Evolutionary conservation across 2,329 filamentous ascomycete genomes (phyloP).

Genomic region (Fusarium albosuccineum): DNA sequence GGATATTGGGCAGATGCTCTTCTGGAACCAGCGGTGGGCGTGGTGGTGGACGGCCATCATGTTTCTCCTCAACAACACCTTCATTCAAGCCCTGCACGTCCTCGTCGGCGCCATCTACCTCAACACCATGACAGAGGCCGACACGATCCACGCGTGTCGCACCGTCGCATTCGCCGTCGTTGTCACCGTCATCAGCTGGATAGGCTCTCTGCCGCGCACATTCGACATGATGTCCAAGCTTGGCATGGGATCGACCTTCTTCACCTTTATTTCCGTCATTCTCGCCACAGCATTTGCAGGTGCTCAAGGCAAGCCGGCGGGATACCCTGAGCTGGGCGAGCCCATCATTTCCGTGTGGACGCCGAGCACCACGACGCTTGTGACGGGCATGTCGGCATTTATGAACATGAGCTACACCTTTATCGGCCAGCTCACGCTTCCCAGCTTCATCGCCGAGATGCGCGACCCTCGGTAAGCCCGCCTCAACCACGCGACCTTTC

Average conservation of each 20-base stretch:
- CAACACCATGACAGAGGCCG: conserved; percentile 83
- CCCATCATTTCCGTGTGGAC: conserved; percentile 78
- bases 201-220: conserved; percentile 86
- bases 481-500: rapidly evolving
- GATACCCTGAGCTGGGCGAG: conserved; percentile 70
- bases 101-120: conserved; percentile 87
- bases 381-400: conserved; percentile 86
- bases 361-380: conserved; percentile 78
- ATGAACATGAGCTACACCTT: conserved; percentile 97
- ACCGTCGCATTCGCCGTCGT: conserved; percentile 84
- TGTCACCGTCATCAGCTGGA: conserved; percentile 78
- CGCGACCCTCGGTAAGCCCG: conserved; percentile 64
- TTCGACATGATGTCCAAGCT: conserved; percentile 84
- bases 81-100: conserved; percentile 85
- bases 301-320: conserved; percentile 78
- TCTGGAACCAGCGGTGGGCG: conserved; percentile 82
- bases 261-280: conserved; percentile 89
- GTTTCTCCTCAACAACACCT: conserved; percentile 94
- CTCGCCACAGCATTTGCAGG: conserved; percentile 86
- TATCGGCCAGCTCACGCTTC: conserved; percentile 93
- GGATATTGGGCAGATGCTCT: conserved; percentile 92
- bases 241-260: conserved; percentile 82
- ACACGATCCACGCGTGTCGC: conserved; percentile 72
- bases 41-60: conserved; percentile 80
- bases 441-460: conserved; percentile 97